Evolutionary conservation across 2,329 filamentous ascomycete genomes (phyloP).

Genomic region (Seiridium cupressi): DNA sequence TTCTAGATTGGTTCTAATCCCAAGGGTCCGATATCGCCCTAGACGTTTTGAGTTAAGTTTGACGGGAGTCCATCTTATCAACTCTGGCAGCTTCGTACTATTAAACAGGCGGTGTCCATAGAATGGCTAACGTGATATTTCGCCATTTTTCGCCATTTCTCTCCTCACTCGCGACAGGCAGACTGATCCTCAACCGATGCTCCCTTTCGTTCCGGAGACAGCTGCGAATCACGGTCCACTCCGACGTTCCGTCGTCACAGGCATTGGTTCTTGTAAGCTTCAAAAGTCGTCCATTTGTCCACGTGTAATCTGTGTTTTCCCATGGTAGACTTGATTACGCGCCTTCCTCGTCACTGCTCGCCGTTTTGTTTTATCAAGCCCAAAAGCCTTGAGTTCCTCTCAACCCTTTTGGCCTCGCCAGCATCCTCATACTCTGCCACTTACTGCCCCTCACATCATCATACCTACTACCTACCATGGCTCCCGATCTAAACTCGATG

Average conservation of each 20-base stretch:
- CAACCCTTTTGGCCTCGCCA: not conserved
- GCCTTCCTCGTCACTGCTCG: not conserved
- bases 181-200: not conserved
- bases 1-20: conserved; percentile 7
- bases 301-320: conserved; percentile 1
- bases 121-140: conserved; percentile 12
- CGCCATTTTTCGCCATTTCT: conserved; percentile 11
- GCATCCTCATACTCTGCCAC: not conserved
- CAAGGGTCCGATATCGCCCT: conserved; percentile 1
- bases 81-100: not conserved
- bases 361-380: not conserved
- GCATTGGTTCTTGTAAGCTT: conserved; percentile 9
- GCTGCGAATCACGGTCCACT: not conserved
- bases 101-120: conserved; percentile 9
- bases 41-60: conserved; percentile 1
- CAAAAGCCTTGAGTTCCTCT: not conserved
- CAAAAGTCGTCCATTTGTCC: not conserved
- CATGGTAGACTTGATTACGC: conserved; percentile 5
- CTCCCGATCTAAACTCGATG: conserved; percentile 73
- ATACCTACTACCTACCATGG: conserved; percentile 44
- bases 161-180: conserved; percentile 5
- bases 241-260: not conserved
- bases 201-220: not conserved
- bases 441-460: not conserved
- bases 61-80: conserved; percentile 5